Percentiles rank a stretch among this genome's conserved stretches.
Conservation (phyloP, 495 filamentous ascomycete species). For the Lichina pygmaea region DNA sequence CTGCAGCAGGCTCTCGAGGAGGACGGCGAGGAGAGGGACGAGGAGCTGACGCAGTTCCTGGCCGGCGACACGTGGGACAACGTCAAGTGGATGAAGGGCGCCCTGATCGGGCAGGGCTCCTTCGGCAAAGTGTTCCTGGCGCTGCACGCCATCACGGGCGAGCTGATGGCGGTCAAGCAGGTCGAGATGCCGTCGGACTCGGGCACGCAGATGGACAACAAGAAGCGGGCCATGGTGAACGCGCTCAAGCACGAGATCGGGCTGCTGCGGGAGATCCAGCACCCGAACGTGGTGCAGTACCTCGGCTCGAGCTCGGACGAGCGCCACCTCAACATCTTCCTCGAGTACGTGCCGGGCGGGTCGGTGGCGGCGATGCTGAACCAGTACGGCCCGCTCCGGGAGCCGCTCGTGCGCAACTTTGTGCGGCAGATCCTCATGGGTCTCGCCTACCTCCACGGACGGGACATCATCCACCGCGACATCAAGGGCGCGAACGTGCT, state of each 20-base stretch:
- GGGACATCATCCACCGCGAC: slow-evolving; percentile 93
- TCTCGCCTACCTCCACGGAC: slow-evolving; percentile 82
- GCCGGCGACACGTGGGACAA: slow-evolving; percentile 84
- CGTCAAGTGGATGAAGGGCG: slow-evolving; percentile 97
- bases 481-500: slow-evolving; percentile 93
- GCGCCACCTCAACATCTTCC: slow-evolving; percentile 93
- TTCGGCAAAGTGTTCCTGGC: slow-evolving; percentile 94
- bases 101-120: slow-evolving; percentile 84
- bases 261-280: slow-evolving; percentile 77
- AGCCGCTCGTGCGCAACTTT: slow-evolving; percentile 86
- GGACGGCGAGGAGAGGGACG: slow-evolving; percentile 68
- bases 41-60: slow-evolving; percentile 33
- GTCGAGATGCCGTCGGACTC: slow-evolving; percentile 75
- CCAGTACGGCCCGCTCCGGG: slow-evolving; percentile 82
- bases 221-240: slow-evolving; percentile 93
- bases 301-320: slow-evolving; percentile 79
- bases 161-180: slow-evolving; percentile 96
- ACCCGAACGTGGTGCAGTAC: slow-evolving; percentile 96
- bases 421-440: slow-evolving; percentile 88
- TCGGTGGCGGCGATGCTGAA: slow-evolving; percentile 96
- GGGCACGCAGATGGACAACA: slow-evolving; percentile 53
- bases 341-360: slow-evolving; percentile 94
- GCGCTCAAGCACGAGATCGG: slow-evolving; percentile 91
- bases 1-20: slow-evolving; percentile 32
- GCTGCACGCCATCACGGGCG: slow-evolving; percentile 88